A percentile compares a stretch with the other conserved stretches of the same genome.
These are phyloP conservation scores for Xylaria hypoxylon DNA, from an alignment of 2,329 filamentous ascomycete species.

Conservation along the genomic window DNA sequence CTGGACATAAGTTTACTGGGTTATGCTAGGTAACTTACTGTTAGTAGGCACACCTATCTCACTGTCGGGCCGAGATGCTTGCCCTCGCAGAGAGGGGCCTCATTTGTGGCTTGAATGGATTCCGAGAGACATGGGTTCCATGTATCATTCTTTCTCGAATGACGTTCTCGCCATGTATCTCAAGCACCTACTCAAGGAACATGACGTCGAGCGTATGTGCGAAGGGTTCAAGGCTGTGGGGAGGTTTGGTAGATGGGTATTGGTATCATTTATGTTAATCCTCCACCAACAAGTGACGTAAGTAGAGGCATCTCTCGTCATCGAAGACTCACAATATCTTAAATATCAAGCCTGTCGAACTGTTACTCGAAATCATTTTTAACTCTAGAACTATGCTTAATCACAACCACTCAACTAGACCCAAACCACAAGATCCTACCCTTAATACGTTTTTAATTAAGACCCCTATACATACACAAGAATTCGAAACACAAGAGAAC, in stretches of 20 bases:
- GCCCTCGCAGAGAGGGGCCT: slow-evolving; percentile 38
- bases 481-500: slow-evolving; percentile 44
- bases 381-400: slow-evolving; percentile 38
- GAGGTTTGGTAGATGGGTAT: slow-evolving; percentile 14
- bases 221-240: slow-evolving; percentile 35
- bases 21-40: slow-evolving; percentile 2
- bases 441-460: slow-evolving; percentile 37
- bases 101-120: slow-evolving; percentile 43
- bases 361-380: not conserved
- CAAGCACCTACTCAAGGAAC: slow-evolving; percentile 30
- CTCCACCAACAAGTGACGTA: slow-evolving; percentile 46
- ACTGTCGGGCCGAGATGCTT: slow-evolving; percentile 35
- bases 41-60: slow-evolving; percentile 17
- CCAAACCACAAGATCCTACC: slow-evolving; percentile 15
- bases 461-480: slow-evolving; percentile 36
- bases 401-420: slow-evolving; percentile 34
- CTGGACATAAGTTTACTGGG: not conserved
- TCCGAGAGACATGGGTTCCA: slow-evolving; percentile 36
- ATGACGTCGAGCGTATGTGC: slow-evolving; percentile 48
- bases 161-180: slow-evolving; percentile 43
- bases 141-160: slow-evolving; percentile 43
- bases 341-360: slow-evolving; percentile 40
- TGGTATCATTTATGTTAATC: not conserved
- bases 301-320: slow-evolving; percentile 29
- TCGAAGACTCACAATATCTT: slow-evolving; percentile 26